Evolutionary conservation across 371 early-diverging fungal genomes (phyloP), one percentile per base, ranked within the genome.

Genomic region (Circinella umbellata): DNA sequence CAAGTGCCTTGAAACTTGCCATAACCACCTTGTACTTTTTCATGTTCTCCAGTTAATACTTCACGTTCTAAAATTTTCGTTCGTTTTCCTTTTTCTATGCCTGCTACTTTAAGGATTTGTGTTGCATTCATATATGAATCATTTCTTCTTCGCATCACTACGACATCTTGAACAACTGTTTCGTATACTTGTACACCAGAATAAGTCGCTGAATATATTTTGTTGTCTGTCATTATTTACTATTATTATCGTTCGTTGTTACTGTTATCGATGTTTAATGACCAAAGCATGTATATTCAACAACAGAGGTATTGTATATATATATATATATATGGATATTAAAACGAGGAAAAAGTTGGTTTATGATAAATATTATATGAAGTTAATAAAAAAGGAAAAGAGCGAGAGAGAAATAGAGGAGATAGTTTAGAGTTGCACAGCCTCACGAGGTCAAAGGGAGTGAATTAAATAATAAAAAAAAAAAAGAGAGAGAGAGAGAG

Each of bases 21-120:
- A 77, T 97, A 97, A 13, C 99, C 99, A 34, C 99, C 99, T 81
- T 98, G 98, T 15, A 98, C 94, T 82, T 97, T 97, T 72, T 98
- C 98, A 73, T 95, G 96, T 48, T 89, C 87, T 5, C 95, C 96
- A 37, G 80, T 80, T 60, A 93, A 80, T 1, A 97, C 90, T 77
- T 95, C 95, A 66, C 89, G 88, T 74, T 98, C 98, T 6, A 98
- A 86, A 68, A 98, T 95, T 77, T 95, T 95, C 38, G 97, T 96
- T n/a, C 99, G 86, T 75, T 88, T 90, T 39, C 92, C 93, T 81
- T 98, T 98, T 57, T 98, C 99, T 69, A 96, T 89, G 46, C 92
- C 91, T 10, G 98, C 99, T 20, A 96, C 95, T 81, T 98, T 98
- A 51, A 98, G 89, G 59, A 98, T 94, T 81, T 98, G 99, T 0